phyloP scores from a whole-genome alignment of 1,139 yeast genomes.

The Candida mesenterica region DNA sequence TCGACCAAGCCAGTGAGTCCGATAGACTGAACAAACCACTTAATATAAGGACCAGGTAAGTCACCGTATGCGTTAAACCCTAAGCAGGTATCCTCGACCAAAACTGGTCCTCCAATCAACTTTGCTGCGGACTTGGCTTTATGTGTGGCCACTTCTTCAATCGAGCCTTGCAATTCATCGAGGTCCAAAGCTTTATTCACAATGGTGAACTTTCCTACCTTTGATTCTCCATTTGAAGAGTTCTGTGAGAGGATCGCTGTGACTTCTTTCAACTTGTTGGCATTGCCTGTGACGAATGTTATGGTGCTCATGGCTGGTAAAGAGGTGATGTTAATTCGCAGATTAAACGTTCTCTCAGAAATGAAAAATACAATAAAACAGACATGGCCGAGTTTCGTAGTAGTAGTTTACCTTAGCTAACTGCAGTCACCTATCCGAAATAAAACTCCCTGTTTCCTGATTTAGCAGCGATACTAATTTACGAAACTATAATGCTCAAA shows the following conservation, averaged over 20 bases:
- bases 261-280: slow-evolving; percentile 83
- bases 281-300: slow-evolving; percentile 84
- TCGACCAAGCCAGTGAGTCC: slow-evolving; percentile 75
- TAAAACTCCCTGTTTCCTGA: too few species aligned
- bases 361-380: too few species aligned
- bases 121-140: slow-evolving; percentile 80
- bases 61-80: slow-evolving; percentile 75
- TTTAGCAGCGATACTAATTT: too few species aligned
- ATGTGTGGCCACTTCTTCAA: slow-evolving; percentile 76
- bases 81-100: slow-evolving; percentile 94
- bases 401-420: too few species aligned
- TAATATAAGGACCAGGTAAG: slow-evolving; percentile 89
- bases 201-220: slow-evolving; percentile 54
- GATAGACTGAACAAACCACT: slow-evolving; percentile 79
- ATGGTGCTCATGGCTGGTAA: slow-evolving; percentile 26
- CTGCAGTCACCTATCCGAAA: too few species aligned
- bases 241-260: slow-evolving; percentile 58
- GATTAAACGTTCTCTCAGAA: too few species aligned
- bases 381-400: too few species aligned
- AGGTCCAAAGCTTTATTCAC: slow-evolving; percentile 69
- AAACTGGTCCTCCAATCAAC: slow-evolving; percentile 63
- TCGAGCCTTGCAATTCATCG: slow-evolving; percentile 88
- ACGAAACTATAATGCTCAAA: too few species aligned
- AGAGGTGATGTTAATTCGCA: not conserved
- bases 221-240: slow-evolving; percentile 21